Base-by-base conservation (phyloP, 176 grass and related monocot species). In the Carex myosuroides region DNA sequence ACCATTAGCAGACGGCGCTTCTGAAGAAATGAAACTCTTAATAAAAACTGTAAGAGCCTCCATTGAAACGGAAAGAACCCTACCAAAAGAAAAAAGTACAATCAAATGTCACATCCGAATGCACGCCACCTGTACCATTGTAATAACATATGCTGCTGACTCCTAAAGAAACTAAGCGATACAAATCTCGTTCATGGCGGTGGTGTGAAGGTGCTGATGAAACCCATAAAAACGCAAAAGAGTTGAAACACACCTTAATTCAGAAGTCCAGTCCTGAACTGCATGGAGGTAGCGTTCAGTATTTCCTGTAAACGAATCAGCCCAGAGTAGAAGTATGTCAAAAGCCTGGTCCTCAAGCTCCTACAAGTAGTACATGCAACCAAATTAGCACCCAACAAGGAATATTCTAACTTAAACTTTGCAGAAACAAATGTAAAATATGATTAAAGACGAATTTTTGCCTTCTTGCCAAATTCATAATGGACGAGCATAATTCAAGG, bases 241-340 rank as follows among this genome's bases (percentile, higher is more conserved):
- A 18, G 21, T 80, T 86, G 60, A 92, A 72, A 80, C 87, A 16
- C 55, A 98, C 95, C 89, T 71, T 64, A 95, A 76, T 86, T 95
- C 95, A 66, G 91, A 89, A 89, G 86, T 70, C 89, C 89, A 89
- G 81, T 98, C 95, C 81, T 98, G 86, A 90, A 92, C 88, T 71
- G 88, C 80, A 64, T 83, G 87, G 80, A 98, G 81, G 76, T 98
- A 95, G 13, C 85, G 87, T 84, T 98, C 95, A 58, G 85, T 89
- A 93, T 94, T 98, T 85, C 95, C 89, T 16, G 91, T 86, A 93
- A 98, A 98, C 81, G 90, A 88, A 84, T 60, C 88, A 76, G 92
- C 95, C 95, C 95, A 98, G 72, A 98, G 89, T 89, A 98, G 85
- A 87, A 98, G 95, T 89, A 98, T 86, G 79, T 98, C 95, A 88